Conservation (phyloP, 805 yeast genomes). For the Yamadazyma olivae region DNA sequence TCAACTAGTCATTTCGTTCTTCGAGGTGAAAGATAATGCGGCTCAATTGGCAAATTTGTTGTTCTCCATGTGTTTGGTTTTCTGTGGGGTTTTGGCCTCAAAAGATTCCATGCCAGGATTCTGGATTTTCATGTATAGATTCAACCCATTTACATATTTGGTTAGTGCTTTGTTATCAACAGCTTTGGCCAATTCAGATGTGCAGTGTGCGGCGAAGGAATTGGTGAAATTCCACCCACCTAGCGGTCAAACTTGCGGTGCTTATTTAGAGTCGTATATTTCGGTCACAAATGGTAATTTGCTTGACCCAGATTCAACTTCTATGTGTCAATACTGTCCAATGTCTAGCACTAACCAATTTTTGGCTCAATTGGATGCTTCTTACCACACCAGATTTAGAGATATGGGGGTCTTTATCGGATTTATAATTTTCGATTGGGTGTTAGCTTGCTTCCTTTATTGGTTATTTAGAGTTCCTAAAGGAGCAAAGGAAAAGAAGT, state of each 20-base stretch:
- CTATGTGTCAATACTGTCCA: conserved; percentile 62
- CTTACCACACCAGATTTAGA: conserved; percentile 58
- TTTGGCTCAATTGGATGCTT: conserved; percentile 45
- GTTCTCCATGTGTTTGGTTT: conserved; percentile 32
- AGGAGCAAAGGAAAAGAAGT: conserved; percentile 23
- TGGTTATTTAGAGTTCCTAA: conserved; percentile 78
- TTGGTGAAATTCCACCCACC: conserved; percentile 19
- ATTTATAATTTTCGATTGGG: conserved; percentile 33
- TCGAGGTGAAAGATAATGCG: conserved; percentile 25
- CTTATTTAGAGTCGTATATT: conserved; percentile 25
- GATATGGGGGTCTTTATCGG: conserved; percentile 53
- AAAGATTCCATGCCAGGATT: conserved; percentile 27
- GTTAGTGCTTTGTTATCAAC: conserved; percentile 48
- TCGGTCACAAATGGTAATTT: conserved; percentile 44
- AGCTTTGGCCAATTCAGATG: conserved; percentile 30
- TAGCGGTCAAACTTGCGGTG: conserved; percentile 27
- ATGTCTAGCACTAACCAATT: conserved; percentile 56
- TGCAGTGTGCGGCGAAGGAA: conserved; percentile 31
- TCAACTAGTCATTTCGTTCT: conserved; percentile 26
- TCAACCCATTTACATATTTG: conserved; percentile 63
- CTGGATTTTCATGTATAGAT: conserved; percentile 78
- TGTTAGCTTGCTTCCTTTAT: conserved; percentile 37
- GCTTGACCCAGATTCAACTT: conserved; percentile 41
- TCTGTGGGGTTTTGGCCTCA: conserved; percentile 34
- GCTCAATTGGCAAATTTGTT: conserved; percentile 28